Evolutionary conservation across 2,329 filamentous ascomycete species (phyloP).

Genomic region (Pseudofabraea citricarpa): DNA sequence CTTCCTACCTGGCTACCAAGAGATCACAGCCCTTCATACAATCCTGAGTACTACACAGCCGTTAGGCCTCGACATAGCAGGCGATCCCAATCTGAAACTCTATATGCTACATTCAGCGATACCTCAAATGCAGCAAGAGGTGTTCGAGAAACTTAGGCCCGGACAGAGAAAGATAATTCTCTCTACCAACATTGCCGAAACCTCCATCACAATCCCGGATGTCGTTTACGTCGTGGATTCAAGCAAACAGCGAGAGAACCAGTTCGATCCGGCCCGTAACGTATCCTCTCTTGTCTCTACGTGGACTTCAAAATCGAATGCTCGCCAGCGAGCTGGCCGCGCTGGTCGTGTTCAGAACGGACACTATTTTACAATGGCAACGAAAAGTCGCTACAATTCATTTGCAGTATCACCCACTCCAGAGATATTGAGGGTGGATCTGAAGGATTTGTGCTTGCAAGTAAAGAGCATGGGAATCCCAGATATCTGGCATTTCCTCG

Average conservation of each 20-base stretch:
- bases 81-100: constrained; percentile 75
- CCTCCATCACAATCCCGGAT: constrained; percentile 95
- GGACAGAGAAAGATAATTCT: constrained; percentile 89
- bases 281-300: constrained; percentile 88
- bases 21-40: constrained; percentile 75
- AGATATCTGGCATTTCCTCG: constrained; percentile 75
- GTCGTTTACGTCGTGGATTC: constrained; percentile 92
- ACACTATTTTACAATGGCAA: constrained; percentile 86
- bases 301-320: constrained; percentile 87
- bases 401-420: constrained; percentile 74
- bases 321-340: constrained; percentile 87
- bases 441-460: constrained; percentile 88
- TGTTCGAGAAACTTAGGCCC: constrained; percentile 68
- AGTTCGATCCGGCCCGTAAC: constrained; percentile 80
- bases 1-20: constrained; percentile 84
- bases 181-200: constrained; percentile 94
- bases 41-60: constrained; percentile 71
- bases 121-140: constrained; percentile 78
- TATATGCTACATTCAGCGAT: constrained; percentile 86
- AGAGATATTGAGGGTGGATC: constrained; percentile 82
- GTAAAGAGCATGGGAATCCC: constrained; percentile 88
- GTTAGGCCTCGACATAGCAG: constrained; percentile 45
- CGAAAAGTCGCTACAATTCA: constrained; percentile 84
- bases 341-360: constrained; percentile 88
- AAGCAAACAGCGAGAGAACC: constrained; percentile 89